Evolutionary conservation across 495 filamentous ascomycete genomes (phyloP).

Genomic region (Aspergillus bridgeri): DNA sequence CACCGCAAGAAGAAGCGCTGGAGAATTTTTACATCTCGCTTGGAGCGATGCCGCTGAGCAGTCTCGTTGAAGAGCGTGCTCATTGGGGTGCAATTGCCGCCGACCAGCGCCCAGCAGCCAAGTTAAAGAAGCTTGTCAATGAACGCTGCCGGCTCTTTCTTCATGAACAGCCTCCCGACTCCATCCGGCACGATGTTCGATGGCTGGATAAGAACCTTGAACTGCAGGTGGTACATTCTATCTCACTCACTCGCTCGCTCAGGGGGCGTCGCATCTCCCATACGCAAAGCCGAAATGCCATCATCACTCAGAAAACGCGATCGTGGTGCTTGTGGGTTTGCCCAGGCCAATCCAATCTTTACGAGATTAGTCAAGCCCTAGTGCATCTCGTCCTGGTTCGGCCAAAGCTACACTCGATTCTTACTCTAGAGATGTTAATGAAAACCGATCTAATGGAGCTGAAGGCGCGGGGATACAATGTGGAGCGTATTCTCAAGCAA

Average conservation of each 20-base stretch:
- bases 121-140: constrained; percentile 71
- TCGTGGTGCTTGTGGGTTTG: constrained; percentile 56
- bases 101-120: constrained; percentile 52
- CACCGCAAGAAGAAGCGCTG: constrained; percentile 81
- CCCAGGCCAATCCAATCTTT: constrained; percentile 66
- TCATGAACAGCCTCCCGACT: constrained; percentile 63
- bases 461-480: constrained; percentile 84
- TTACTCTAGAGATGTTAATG: constrained; percentile 84
- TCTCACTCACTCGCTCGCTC: constrained; percentile 71
- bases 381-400: constrained; percentile 73
- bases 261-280: constrained; percentile 62
- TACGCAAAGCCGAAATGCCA: constrained; percentile 65
- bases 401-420: constrained; percentile 78
- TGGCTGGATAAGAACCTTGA: constrained; percentile 87
- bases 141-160: constrained; percentile 87
- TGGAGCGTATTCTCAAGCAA: constrained; percentile 81
- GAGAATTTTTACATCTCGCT: constrained; percentile 75
- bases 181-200: constrained; percentile 73
- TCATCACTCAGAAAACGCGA: constrained; percentile 51
- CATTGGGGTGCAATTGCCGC: constrained; percentile 45
- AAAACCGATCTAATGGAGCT: constrained; percentile 76
- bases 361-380: constrained; percentile 83
- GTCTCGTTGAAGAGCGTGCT: constrained; percentile 45
- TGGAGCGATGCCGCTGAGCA: constrained; percentile 42
- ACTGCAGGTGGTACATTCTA: constrained; percentile 70